Percentiles rank a stretch among this genome's conserved stretches.
phyloP scores from a whole-genome alignment of 2,329 filamentous ascomycete species.

The Nigrospora osmanthi region DNA sequence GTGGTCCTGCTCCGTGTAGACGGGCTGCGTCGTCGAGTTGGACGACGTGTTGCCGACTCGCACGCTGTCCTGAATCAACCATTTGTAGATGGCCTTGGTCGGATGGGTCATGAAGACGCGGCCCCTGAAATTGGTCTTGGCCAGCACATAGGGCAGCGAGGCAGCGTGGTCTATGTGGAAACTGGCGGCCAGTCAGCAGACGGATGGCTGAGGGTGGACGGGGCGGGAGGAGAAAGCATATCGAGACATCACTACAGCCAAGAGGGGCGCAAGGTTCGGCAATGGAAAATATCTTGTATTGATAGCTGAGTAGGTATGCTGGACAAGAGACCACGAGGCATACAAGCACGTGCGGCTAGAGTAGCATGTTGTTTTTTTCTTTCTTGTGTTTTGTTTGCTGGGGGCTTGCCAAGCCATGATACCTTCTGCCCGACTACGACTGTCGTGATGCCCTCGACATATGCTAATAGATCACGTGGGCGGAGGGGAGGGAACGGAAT shows the following conservation, averaged over 20 bases:
- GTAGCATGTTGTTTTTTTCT: background rate
- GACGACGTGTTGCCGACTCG: constrained; percentile 71
- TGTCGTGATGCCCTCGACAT: constrained; percentile 12
- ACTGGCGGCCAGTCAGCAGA: constrained; percentile 38
- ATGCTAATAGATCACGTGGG: constrained; percentile 4
- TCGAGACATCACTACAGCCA: constrained; percentile 14
- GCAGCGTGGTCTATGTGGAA: constrained; percentile 99
- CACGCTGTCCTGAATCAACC: constrained; percentile 96
- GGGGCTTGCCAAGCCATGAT: background rate
- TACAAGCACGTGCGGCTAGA: background rate
- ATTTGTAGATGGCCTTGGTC: constrained; percentile 99
- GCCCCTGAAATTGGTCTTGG: constrained; percentile 96
- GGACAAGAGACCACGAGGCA: constrained; percentile 7
- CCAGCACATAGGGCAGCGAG: constrained; percentile 92
- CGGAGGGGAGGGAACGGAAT: constrained; percentile 8
- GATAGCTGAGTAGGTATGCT: constrained; percentile 27
- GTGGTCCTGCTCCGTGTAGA: constrained; percentile 95
- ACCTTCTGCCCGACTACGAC: constrained; percentile 15
- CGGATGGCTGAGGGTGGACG: background rate
- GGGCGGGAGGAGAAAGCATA: background rate
- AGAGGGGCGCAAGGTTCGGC: constrained; percentile 15
- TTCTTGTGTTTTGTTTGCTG: background rate
- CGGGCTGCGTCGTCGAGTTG: constrained; percentile 58
- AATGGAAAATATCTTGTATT: constrained; percentile 32
- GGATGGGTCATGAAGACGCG: constrained; percentile 99